Conservation (phyloP, 305 asterid genomes). For the Solanum hybrid region DNA sequence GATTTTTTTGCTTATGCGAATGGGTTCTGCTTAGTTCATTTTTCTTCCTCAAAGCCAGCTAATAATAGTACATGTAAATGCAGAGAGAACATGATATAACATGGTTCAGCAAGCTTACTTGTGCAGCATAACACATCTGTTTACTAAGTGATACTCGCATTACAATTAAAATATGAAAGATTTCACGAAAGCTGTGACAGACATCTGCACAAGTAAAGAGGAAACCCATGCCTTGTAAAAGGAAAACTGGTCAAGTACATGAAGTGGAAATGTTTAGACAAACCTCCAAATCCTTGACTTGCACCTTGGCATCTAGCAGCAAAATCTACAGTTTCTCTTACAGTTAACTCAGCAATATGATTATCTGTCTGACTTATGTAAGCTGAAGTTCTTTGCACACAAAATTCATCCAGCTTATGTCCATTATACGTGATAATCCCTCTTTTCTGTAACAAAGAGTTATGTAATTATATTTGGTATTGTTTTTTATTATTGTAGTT, state of each 20-base stretch:
- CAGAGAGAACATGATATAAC: not conserved
- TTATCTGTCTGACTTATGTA: conserved; percentile 83
- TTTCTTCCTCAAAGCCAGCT: not conserved
- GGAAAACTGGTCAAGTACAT: not conserved
- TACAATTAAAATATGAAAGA: not conserved
- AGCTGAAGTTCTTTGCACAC: conserved; percentile 70
- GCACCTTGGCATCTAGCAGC: conserved; percentile 93
- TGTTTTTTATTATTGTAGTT: not conserved
- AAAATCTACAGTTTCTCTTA: conserved; percentile 78
- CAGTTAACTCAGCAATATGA: conserved; percentile 87
- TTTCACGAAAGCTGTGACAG: not conserved
- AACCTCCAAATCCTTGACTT: conserved; percentile 64
- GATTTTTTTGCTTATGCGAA: not conserved
- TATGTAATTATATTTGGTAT: not conserved
- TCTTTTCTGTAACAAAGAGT: conserved; percentile 43
- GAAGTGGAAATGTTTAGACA: conserved; percentile 3
- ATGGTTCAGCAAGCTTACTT: not conserved
- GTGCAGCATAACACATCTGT: not conserved
- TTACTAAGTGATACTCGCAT: not conserved
- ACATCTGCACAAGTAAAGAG: not conserved
- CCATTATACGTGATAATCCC: conserved; percentile 70
- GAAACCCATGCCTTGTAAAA: not conserved
- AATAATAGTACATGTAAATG: too few species aligned
- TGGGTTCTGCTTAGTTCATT: not conserved
- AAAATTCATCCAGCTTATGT: conserved; percentile 54